Evolutionary conservation across 495 filamentous ascomycete species (phyloP).

Genomic region (Mytilinidion resinicola): DNA sequence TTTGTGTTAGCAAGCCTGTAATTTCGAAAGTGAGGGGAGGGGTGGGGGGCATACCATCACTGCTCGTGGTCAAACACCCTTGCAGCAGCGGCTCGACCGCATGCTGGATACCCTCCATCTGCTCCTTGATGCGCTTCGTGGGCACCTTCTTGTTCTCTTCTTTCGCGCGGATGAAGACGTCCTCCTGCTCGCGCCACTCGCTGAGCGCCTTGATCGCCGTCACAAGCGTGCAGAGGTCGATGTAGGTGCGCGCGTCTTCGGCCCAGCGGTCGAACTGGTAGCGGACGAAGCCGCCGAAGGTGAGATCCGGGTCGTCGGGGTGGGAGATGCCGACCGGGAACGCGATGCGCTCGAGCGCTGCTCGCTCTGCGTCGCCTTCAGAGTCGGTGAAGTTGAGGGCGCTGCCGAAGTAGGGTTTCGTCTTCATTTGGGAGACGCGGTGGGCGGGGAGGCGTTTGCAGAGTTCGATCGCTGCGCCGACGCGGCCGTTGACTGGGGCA

Average conservation of each 20-base stretch:
- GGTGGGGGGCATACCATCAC: background rate
- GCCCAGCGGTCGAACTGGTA: background rate
- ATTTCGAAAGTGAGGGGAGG: too few relatives aligned
- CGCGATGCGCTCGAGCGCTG: too few relatives aligned
- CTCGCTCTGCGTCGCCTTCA: constrained; percentile 17
- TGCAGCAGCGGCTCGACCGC: constrained; percentile 10
- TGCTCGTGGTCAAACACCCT: constrained; percentile 3
- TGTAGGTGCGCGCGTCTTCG: constrained; percentile 49
- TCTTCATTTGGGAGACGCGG: constrained; percentile 31
- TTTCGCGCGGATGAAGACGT: constrained; percentile 25
- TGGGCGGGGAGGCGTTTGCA: constrained; percentile 44
- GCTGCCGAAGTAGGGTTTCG: constrained; percentile 23
- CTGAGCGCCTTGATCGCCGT: constrained; percentile 61
- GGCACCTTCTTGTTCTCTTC: background rate
- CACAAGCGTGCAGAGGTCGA: constrained; percentile 66
- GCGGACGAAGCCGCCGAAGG: background rate
- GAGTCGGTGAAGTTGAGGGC: constrained; percentile 30
- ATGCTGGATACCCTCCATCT: constrained; percentile 10
- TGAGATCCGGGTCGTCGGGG: background rate
- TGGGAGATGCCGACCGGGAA: too few relatives aligned
- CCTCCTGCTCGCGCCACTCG: constrained; percentile 46
- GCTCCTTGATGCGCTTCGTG: constrained; percentile 15
- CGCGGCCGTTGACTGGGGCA: constrained; percentile 21
- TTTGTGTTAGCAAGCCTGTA: constrained; percentile 1
- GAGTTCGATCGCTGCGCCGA: constrained; percentile 62